phyloP scores from a whole-genome alignment of 148 eudicot genomes.

The Camellia granthamiana region DNA sequence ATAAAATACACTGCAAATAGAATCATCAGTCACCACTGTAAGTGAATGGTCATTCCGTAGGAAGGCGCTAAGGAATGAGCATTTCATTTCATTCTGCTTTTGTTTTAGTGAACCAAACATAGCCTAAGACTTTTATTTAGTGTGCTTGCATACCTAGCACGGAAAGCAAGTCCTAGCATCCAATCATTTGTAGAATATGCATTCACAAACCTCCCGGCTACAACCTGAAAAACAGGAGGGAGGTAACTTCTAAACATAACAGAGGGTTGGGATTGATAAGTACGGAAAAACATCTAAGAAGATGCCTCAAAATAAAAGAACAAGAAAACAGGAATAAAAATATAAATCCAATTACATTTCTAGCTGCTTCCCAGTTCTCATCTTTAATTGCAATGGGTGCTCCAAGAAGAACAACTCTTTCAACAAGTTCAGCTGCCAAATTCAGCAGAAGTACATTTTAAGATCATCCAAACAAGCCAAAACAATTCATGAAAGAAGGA shows the following conservation, averaged over 20 bases:
- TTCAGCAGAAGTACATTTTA: slow-evolving; percentile 13
- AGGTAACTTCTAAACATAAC: background rate
- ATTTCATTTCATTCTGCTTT: too few relatives aligned
- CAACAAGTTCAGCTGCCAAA: slow-evolving; percentile 70
- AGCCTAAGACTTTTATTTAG: background rate
- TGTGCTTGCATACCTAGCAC: slow-evolving; percentile 59
- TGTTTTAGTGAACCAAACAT: too few relatives aligned
- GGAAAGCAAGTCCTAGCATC: slow-evolving; percentile 95
- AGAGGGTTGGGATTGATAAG: background rate
- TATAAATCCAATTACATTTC: slow-evolving; percentile 49
- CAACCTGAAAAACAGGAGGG: slow-evolving; percentile 50
- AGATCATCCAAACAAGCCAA: slow-evolving; percentile 1
- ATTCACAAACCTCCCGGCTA: slow-evolving; percentile 88
- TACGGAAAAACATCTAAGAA: background rate
- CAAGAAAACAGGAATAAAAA: background rate
- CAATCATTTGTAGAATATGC: slow-evolving; percentile 84
- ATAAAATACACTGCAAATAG: too few relatives aligned
- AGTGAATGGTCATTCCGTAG: too few relatives aligned
- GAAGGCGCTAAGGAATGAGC: too few relatives aligned
- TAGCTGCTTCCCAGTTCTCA: slow-evolving; percentile 80
- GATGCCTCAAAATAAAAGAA: background rate
- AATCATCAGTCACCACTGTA: too few relatives aligned
- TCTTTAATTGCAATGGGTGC: slow-evolving; percentile 78
- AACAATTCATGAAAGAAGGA: background rate
- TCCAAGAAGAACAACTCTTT: slow-evolving; percentile 91